phyloP scores from a whole-genome alignment of 139 green algal species.

The Coccomyxa sp. region DNA sequence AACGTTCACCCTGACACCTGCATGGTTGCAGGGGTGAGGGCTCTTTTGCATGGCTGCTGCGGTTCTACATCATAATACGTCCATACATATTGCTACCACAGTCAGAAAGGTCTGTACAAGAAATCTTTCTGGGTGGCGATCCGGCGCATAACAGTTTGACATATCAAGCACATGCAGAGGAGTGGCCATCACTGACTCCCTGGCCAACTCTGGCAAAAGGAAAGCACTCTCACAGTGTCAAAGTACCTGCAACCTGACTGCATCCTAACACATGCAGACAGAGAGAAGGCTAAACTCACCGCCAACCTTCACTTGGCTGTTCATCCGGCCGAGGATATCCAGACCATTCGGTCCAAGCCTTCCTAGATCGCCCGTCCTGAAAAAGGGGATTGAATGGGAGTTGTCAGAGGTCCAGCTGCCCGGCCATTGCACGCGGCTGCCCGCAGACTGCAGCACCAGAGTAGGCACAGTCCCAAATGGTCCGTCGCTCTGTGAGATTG shows the following conservation, averaged over 20 bases:
- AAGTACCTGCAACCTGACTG: background rate
- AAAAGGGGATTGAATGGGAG: slow-evolving; percentile 6
- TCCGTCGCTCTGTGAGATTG: background rate
- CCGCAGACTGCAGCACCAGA: background rate
- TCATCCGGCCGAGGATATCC: background rate
- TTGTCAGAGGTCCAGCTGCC: no score
- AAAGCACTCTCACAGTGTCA: background rate
- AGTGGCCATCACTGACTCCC: no score
- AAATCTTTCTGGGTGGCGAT: background rate
- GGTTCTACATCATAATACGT: background rate
- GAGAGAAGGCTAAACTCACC: background rate
- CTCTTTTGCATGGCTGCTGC: background rate
- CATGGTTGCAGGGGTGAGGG: background rate
- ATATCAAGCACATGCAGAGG: no score
- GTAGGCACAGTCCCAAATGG: background rate
- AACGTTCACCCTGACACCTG: slow-evolving; percentile 42
- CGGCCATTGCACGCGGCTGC: background rate
- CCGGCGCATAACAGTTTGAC: no score
- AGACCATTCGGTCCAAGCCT: slow-evolving; percentile 5
- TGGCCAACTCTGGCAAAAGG: no score
- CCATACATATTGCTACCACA: background rate
- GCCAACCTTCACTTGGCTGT: background rate
- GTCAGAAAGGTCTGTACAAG: background rate
- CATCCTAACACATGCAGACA: background rate
- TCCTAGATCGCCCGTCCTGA: slow-evolving; percentile 37